Base-by-base conservation (phyloP, 306 rosid genomes). In the Sesbania bispinosa region DNA sequence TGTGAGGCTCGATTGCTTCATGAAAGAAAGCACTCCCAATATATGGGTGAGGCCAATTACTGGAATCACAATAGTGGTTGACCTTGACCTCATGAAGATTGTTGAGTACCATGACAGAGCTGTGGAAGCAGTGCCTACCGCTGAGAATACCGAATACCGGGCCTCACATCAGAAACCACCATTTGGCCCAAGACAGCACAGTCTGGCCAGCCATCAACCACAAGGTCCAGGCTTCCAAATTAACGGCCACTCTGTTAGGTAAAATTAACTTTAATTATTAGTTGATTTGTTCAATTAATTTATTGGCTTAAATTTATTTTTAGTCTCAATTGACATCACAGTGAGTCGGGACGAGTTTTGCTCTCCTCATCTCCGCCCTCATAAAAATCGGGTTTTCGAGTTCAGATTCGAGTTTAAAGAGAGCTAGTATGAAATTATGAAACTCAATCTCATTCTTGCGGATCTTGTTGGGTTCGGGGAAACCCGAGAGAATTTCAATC, bases 31-130 rank as follows among this genome's bases (percentile, higher is more conserved):
- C 48, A 55, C 64, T 6, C 58, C 30, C 2, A 79, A 79, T 18
- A 79, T 79, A 2, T 55, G 62, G 4, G 69, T 64, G 57, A 73
- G 79, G 50, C 82, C 79, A 5, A 79, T 79, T 2, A 79, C 36
- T 48, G 79, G 74, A 14, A 61, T 79, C 6, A 0, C 3, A 3
- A 79, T 79, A 2, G 23, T 46, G 2, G 82, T 57, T 48, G 70
- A 79, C 6, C 46, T 79, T 46, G 70, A 72, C 0, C 15, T 35
- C 30, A 65, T 79, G 82, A 16, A 48, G 64, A 79, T 79, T 23
- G 16, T 65, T n/a, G 55, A 72, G 41, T 79, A 79, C 47, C 55
- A 14, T 8, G 79, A 79, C n/a, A 1, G 41, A 11, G 41, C 7
- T 0, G 19, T 48, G 1, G 66, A 3, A 4, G 69, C 69, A 5